A percentile compares a stretch with the other conserved stretches of the same genome.
phyloP scores from a whole-genome alignment of 331 rosid species.

The Prunus yedoensis region DNA sequence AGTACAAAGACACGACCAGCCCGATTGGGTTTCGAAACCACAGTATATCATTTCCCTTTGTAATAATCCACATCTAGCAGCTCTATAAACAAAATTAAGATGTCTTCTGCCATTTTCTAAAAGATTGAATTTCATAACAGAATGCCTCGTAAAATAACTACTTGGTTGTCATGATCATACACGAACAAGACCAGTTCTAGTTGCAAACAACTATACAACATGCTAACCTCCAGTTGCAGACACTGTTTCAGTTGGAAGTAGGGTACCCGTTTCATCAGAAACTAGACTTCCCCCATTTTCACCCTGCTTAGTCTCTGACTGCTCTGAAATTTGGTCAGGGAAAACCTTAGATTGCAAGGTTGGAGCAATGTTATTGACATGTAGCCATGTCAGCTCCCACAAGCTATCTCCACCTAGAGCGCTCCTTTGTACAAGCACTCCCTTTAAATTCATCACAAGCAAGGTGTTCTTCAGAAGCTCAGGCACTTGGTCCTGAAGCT shows the following conservation, averaged over 20 bases:
- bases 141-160: constrained; percentile 16
- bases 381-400: constrained; percentile 91
- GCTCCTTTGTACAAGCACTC: constrained; percentile 59
- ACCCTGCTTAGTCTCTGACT: constrained; percentile 33
- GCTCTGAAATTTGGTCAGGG: constrained; percentile 64
- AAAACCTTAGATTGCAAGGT: constrained; percentile 79
- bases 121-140: constrained; percentile 23
- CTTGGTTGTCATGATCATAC: constrained; percentile 2
- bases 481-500: constrained; percentile 83
- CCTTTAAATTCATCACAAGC: constrained; percentile 71
- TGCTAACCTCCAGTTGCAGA: constrained; percentile 49
- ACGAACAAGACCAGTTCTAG: constrained; percentile 18
- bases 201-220: constrained; percentile 19
- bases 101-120: constrained; percentile 12
- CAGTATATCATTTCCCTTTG: constrained; percentile 1
- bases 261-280: constrained; percentile 43
- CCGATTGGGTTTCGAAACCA: constrained; percentile 12
- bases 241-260: constrained; percentile 38
- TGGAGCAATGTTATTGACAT: constrained; percentile 63
- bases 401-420: constrained; percentile 71
- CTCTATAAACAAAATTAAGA: constrained; percentile 1
- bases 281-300: constrained; percentile 43
- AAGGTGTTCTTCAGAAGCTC: constrained; percentile 82
- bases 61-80: constrained; percentile 12
- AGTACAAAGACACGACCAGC: constrained; percentile 7